These are phyloP conservation scores for Stentor roeselii DNA, from an alignment of 73 alveolate species.

Conservation along the genomic window DNA sequence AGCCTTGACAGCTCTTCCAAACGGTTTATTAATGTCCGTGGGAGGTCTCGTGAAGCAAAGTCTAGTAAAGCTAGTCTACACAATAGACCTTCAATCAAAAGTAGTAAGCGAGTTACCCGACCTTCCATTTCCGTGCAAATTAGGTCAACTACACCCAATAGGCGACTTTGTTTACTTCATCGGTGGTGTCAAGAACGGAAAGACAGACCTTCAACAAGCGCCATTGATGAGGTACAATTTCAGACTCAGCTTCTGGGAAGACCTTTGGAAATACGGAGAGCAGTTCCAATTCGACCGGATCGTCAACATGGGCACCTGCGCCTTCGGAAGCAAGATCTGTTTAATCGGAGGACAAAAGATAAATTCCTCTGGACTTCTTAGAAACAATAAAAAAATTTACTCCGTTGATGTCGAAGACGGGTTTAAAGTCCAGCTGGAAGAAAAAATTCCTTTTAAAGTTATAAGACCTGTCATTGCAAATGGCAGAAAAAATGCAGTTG, in stretches of 20 bases:
- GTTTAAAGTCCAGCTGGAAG: background rate
- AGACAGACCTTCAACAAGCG: background rate
- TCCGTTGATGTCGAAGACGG: background rate
- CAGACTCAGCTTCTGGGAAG: background rate
- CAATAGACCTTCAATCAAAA: too few relatives aligned
- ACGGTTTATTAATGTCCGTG: background rate
- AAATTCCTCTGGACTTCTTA: background rate
- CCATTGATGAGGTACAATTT: background rate
- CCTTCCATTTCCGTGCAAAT: background rate
- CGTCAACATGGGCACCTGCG: background rate
- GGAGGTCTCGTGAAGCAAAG: background rate
- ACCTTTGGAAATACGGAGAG: background rate
- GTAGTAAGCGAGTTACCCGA: background rate
- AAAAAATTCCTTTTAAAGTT: background rate
- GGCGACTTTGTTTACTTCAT: background rate
- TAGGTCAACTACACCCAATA: background rate
- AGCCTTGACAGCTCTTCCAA: background rate
- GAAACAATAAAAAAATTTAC: too few relatives aligned
- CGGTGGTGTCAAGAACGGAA: background rate
- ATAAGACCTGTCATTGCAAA: background rate
- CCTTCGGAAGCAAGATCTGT: background rate
- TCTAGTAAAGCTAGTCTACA: background rate
- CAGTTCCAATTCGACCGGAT: background rate
- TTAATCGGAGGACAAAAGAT: background rate
- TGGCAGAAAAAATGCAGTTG: background rate